Percentiles rank a stretch among this genome's conserved stretches.
Conservation (phyloP, 2,329 filamentous ascomycete genomes). For the Amesomyces nigricolor region DNA sequence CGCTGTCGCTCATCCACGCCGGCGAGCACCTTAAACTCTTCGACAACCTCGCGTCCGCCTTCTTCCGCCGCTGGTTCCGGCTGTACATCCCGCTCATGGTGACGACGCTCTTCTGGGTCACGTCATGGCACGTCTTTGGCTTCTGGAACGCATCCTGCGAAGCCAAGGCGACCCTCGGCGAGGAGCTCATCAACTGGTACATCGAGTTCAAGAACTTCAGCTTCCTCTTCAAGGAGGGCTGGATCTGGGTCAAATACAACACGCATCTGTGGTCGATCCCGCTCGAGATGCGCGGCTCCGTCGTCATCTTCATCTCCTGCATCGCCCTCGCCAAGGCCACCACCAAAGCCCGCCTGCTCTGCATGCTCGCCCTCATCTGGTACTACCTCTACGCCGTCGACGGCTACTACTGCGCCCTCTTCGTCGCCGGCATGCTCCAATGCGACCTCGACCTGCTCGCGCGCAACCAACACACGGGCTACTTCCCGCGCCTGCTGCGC, state of each 20-base stretch:
- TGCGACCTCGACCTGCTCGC: slow-evolving; percentile 56
- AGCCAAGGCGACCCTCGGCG: slow-evolving; percentile 37
- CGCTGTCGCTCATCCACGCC: slow-evolving; percentile 41
- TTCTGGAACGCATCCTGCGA: slow-evolving; percentile 38
- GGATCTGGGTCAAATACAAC: slow-evolving; percentile 54
- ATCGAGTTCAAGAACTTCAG: slow-evolving; percentile 62
- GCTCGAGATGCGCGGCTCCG: slow-evolving; percentile 57
- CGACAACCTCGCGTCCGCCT: slow-evolving; percentile 40
- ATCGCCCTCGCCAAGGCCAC: slow-evolving; percentile 53
- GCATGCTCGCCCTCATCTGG: slow-evolving; percentile 46
- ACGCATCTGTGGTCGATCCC: slow-evolving; percentile 60
- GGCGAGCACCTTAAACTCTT: slow-evolving; percentile 37
- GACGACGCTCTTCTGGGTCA: slow-evolving; percentile 50
- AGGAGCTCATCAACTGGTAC: slow-evolving; percentile 47
- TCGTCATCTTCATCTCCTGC: slow-evolving; percentile 54
- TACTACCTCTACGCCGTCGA: slow-evolving; percentile 67
- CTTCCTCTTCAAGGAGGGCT: slow-evolving; percentile 56
- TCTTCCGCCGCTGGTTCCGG: slow-evolving; percentile 46
- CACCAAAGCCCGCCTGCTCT: slow-evolving; percentile 48
- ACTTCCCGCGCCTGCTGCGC: slow-evolving; percentile 46
- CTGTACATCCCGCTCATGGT: slow-evolving; percentile 48
- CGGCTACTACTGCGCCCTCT: slow-evolving; percentile 57
- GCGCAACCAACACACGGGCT: slow-evolving; percentile 29
- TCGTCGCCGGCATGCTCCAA: slow-evolving; percentile 55
- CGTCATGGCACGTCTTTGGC: slow-evolving; percentile 48